Base-by-base conservation (phyloP, 2,329 filamentous ascomycete species). In the Penicillium italicum region DNA sequence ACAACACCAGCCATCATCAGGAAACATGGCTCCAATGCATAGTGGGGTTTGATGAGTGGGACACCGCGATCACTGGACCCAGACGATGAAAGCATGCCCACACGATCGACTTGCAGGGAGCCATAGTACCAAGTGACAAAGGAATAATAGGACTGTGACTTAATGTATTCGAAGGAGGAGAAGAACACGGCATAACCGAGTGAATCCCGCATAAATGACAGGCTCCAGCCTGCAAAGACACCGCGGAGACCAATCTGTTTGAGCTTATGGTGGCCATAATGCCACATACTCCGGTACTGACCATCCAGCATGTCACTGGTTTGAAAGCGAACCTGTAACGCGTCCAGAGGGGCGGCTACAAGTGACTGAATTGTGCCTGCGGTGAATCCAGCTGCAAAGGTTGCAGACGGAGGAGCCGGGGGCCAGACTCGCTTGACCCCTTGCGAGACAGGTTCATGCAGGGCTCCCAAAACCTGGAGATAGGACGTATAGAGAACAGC, bases 401-500 rank as follows among this genome's bases (percentile, higher is more conserved):
- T 85, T 31, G 77, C 74, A 0, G 69, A 66, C 0, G 79, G 74
- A 0, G 79, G 73, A 11, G 84, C 79, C 20, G 85, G 83, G 4
- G 85, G 84, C 63, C 83, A 86, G 14, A 83, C 75, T 45, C 83
- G 79, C 63, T 85, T 86, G 16, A 77, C 76, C 7, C 81, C 77
- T 57, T 81, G 75, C 0, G 81, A 79, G 1, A 82, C 79, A 1
- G 83, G 83, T 49, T 82, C 80, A 66, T 87, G 81, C 2, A 86
- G 71, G 18, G 67, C 62, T n/a, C 80, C 80, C 11, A 87, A 75
- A 22, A 78, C 77, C 66, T 85, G 82, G 18, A 87, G 79, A 63
- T 87, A 87, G 16, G 79, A 80, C 1, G 84, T 85, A 62, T 87
- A 87, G 12, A 87, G 73, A 7, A 86, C 78, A 37, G 84, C 83